Conservation (phyloP, 139 green algal species). For the Chlamydomonas sphaeroides region DNA sequence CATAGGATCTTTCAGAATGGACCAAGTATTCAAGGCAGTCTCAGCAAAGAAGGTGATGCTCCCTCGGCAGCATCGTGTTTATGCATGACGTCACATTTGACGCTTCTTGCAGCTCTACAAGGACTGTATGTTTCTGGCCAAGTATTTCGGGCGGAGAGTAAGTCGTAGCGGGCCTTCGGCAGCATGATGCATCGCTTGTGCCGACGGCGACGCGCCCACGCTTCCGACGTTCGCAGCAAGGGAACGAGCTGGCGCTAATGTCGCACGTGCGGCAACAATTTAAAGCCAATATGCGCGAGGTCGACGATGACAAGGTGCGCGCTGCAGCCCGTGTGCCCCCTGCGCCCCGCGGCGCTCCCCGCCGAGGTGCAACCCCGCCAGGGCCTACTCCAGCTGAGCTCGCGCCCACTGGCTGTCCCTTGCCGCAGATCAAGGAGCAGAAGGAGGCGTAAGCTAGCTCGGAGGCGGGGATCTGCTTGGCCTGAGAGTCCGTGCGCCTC, state of each 20-base stretch:
- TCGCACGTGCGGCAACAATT: slow-evolving; percentile 60
- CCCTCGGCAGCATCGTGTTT: neutral
- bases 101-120: slow-evolving; percentile 61
- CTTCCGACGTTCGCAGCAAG: slow-evolving; percentile 52
- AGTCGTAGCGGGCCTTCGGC: slow-evolving; percentile 5
- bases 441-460: slow-evolving; percentile 56
- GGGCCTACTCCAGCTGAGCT: no score
- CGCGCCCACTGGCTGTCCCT: no score
- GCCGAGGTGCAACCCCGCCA: no score
- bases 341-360: neutral
- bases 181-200: no score
- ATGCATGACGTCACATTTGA: no score
- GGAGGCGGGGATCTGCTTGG: neutral
- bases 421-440: slow-evolving; percentile 59
- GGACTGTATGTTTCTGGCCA: slow-evolving; percentile 63
- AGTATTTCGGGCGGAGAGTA: slow-evolving; percentile 60
- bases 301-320: slow-evolving; percentile 59
- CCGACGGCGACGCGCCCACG: no score
- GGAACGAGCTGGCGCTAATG: slow-evolving; percentile 52
- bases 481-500: no score
- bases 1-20: no score
- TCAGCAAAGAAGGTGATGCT: slow-evolving; percentile 60
- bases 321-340: no score
- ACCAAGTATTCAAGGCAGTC: slow-evolving; percentile 67
- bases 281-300: slow-evolving; percentile 61